Base-by-base conservation (phyloP, 2,329 filamentous ascomycete species). In the Fusarium albosuccineum region DNA sequence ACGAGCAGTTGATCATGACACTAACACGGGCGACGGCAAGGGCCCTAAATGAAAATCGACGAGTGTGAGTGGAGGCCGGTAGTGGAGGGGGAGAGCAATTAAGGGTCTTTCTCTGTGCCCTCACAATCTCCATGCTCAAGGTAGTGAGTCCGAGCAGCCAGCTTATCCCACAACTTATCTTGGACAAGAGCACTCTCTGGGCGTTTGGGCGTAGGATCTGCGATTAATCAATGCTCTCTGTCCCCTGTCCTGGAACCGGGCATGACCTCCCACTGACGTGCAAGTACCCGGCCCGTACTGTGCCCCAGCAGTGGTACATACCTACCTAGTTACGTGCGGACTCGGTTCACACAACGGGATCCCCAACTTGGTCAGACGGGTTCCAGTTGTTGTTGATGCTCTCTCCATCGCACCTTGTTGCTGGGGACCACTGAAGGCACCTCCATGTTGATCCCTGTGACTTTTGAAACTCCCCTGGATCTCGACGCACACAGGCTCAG, bases 381-480 rank as follows among this genome's bases (percentile, higher is more conserved):
- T 22, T 22, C 17, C 17, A 22, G 55, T 57, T 40, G 51, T 52
- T 60, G 50, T 60, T 64, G 59, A 67, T 50, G 42, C 57, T 67
- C 16, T 55, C 57, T 46, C 54, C 41, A 26, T n/a, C 17, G 17
- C 17, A 22, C 17, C 34, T 50, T 62, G 62, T 57, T 57, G 50
- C 62, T 51, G 41, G 61, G 64, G 57, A 66, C 51, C 57, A 64
- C 48, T 46, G 52, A 60, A 36, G 59, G 49, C 54, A 55, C 66
- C 69, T 68, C 60, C 45, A 62, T 73, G 66, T 68, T 71, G 66
- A 72, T 73, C 70, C 70, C 66, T 71, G 70, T 67, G 64, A 71
- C 54, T 70, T 33, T 64, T 72, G 70, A 72, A 72, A 72, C 70
- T 71, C 70, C 66, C 70, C 70, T 72, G 68, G 70, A 70, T 72